A percentile compares a stretch with the other conserved stretches of the same genome.
These are phyloP conservation scores for Monosporozyma siamensis DNA, from an alignment of 805 yeast species.

Conservation along the genomic window DNA sequence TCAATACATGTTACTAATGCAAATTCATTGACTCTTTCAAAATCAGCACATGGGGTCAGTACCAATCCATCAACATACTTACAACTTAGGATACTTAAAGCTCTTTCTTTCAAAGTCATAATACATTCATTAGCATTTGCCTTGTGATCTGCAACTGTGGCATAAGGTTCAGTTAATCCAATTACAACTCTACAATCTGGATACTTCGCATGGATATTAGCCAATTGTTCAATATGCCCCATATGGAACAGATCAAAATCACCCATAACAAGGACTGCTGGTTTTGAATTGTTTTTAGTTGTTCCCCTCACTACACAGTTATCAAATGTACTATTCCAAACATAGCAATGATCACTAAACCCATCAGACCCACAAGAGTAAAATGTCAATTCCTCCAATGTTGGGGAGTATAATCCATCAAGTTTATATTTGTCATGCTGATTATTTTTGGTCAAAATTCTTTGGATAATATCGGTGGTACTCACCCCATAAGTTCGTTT, in stretches of 20 bases:
- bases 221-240: conserved; percentile 76
- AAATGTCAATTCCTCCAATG: conserved; percentile 22
- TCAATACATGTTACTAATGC: neutral
- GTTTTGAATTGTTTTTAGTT: conserved; percentile 8
- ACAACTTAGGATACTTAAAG: conserved; percentile 83
- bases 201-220: conserved; percentile 36
- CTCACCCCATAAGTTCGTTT: conserved; percentile 89
- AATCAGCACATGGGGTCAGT: conserved; percentile 26
- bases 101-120: conserved; percentile 81
- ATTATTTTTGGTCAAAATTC: conserved; percentile 48
- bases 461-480: conserved; percentile 88
- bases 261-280: conserved; percentile 44
- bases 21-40: neutral
- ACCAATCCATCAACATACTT: conserved; percentile 72
- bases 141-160: no score
- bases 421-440: conserved; percentile 1
- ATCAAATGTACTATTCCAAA: conserved; percentile 39
- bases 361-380: conserved; percentile 66
- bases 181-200: conserved; percentile 44
- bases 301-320: conserved; percentile 23
- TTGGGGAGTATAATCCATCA: conserved; percentile 7
- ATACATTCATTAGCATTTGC: conserved; percentile 45
- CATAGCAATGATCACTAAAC: conserved; percentile 40
- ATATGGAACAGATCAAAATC: conserved; percentile 89
- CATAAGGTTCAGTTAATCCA: conserved; percentile 31